Conservation (phyloP, 768 basidiomycete genomes). For the Hypholoma sublateritium region DNA sequence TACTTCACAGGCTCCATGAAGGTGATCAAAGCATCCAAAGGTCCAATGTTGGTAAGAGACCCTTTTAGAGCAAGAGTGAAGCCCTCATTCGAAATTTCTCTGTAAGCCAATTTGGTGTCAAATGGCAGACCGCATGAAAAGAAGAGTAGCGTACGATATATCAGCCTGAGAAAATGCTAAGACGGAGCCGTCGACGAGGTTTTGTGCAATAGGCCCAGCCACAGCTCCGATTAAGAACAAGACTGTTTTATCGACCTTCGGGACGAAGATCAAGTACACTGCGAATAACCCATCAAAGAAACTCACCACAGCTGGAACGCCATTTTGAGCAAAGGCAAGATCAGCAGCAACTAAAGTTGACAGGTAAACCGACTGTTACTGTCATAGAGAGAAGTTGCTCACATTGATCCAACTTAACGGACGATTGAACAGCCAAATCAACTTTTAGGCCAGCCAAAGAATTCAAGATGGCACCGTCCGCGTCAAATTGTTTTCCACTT, state of each 20-base stretch:
- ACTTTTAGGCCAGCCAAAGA: conserved; percentile 60
- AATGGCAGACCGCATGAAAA: not conserved
- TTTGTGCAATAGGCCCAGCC: conserved; percentile 63
- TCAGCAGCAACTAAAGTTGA: conserved; percentile 51
- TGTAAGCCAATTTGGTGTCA: conserved; percentile 15
- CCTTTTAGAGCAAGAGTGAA: conserved; percentile 63
- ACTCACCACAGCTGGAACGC: conserved; percentile 54
- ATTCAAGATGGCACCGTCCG: conserved; percentile 58
- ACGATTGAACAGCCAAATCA: conserved; percentile 52
- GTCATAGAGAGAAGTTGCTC: not conserved
- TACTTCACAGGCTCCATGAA: conserved; percentile 65
- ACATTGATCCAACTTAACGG: conserved; percentile 62
- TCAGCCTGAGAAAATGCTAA: conserved; percentile 58
- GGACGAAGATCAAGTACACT: not conserved
- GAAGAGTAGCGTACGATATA: conserved; percentile 44
- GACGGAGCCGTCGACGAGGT: conserved; percentile 56
- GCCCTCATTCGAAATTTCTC: conserved; percentile 56
- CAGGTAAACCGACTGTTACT: not conserved
- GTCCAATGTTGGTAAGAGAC: conserved; percentile 61
- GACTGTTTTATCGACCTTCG: conserved; percentile 58
- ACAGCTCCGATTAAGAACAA: conserved; percentile 73
- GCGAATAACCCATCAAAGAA: not conserved
- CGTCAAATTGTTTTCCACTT: conserved; percentile 69
- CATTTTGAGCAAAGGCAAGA: conserved; percentile 55
- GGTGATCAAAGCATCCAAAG: conserved; percentile 67